Evolutionary conservation across 345 rosid genomes (phyloP), one percentile per base, ranked within the genome.

Genomic region (Acer negundo): DNA sequence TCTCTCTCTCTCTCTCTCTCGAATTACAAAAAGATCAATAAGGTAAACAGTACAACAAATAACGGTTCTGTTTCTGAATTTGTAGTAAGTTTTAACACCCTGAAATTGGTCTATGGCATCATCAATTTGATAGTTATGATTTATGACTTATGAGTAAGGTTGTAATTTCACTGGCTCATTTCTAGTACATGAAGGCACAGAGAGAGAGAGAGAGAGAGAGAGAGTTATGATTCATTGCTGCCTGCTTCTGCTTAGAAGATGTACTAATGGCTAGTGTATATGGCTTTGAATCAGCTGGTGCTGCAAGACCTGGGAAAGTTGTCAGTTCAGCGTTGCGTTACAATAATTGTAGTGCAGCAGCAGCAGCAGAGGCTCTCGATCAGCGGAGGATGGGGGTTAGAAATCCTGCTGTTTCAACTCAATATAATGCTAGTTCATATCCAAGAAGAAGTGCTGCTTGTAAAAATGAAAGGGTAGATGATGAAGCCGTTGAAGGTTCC

Each of bases 281-380:
- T 53, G 35, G 10, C 59, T 55, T 78, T 76, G 67, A 67, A 26
- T 80, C 85, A 80, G 94, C 92, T 83, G 90, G 92, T 67, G 90
- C 88, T 23, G 88, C 98, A 44, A 86, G 95, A 82, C 97, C 97
- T 17, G 97, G 95, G 63, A 93, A 93, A 82, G 95, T 93, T n/a
- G 92, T 91, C 62, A 86, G 97, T 20, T 89, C 98, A 3, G 95
- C 91, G 44, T 78, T 90, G 78, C 97, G 97, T 44, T 91, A 95
- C 85, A 91, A 90, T 88, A 91, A 90, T 74, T 91, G 98, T 53
- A 92, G 92, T 15, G 91, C 87, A 24, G 91, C 89, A 46, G 85
- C 89, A 59, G 84, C 89, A 8, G 88, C 87, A 5, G 98, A 92
- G 76, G 83, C 89, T 71, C 85, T 92, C 15, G 99, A 90, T 70